These are phyloP conservation scores for Chloropicon primus DNA, from an alignment of 139 green algal species.

Conservation along the genomic window DNA sequence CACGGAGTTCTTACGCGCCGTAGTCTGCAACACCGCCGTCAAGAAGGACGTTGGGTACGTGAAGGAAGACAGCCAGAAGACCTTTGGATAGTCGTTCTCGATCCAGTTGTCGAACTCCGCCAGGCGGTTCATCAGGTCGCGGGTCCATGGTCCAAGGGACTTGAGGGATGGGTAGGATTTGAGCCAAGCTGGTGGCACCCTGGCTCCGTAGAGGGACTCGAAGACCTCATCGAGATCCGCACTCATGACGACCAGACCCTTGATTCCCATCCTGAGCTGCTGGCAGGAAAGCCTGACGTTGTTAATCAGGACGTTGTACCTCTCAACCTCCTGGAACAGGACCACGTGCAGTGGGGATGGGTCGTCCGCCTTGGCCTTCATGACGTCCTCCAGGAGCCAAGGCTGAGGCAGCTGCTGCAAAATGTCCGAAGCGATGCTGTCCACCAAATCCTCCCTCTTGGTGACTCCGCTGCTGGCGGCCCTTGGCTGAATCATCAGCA, in stretches of 20 bases:
- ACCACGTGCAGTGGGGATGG: slow-evolving; percentile 63
- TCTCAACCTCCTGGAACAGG: slow-evolving; percentile 76
- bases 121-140: slow-evolving; percentile 60
- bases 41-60: slow-evolving; percentile 73
- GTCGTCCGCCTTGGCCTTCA: slow-evolving; percentile 59
- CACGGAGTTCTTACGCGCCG: slow-evolving; percentile 46
- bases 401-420: slow-evolving; percentile 46
- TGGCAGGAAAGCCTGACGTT: slow-evolving; percentile 33
- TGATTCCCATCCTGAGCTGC: slow-evolving; percentile 58
- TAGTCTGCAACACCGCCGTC: slow-evolving; percentile 63
- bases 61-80: slow-evolving; percentile 78
- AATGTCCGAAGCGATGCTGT: slow-evolving; percentile 44
- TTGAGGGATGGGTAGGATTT: slow-evolving; percentile 70
- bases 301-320: slow-evolving; percentile 70
- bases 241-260: slow-evolving; percentile 70
- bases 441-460: slow-evolving; percentile 44
- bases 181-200: slow-evolving; percentile 52
- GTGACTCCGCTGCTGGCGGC: slow-evolving; percentile 11
- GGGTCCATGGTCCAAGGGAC: slow-evolving; percentile 58
- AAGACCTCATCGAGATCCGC: slow-evolving; percentile 64
- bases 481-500: slow-evolving; percentile 46
- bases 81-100: slow-evolving; percentile 49
- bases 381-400: slow-evolving; percentile 62
- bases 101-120: slow-evolving; percentile 58
- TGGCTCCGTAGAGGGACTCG: slow-evolving; percentile 45